phyloP scores from a whole-genome alignment of 768 basidiomycete genomes.

The Cubamyces lactineus region DNA sequence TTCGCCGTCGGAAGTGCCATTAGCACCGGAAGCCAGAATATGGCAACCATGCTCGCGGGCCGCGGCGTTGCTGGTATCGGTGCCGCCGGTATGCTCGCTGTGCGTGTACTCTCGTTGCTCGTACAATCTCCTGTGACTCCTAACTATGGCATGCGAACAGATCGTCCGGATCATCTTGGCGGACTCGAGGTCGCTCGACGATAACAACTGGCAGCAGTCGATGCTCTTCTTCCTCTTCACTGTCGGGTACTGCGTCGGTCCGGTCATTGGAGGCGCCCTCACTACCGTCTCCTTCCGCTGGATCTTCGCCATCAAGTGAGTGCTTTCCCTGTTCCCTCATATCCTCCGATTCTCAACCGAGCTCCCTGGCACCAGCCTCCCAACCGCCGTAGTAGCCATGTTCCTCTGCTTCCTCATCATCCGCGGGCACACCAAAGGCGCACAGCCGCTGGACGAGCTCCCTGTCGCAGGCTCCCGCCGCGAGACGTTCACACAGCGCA shows the following conservation, averaged over 20 bases:
- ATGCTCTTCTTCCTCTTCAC: slow-evolving; percentile 48
- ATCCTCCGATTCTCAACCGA: neutral
- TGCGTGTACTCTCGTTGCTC: slow-evolving; percentile 13
- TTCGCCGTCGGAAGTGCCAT: slow-evolving; percentile 52
- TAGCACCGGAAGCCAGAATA: slow-evolving; percentile 50
- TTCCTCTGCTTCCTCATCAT: slow-evolving; percentile 46
- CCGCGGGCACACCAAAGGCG: slow-evolving; percentile 35
- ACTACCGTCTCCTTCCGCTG: slow-evolving; percentile 48
- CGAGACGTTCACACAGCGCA: slow-evolving; percentile 33
- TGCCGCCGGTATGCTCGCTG: slow-evolving; percentile 48
- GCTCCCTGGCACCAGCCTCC: slow-evolving; percentile 39
- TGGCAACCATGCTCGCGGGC: slow-evolving; percentile 49
- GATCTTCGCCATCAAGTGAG: slow-evolving; percentile 61
- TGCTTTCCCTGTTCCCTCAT: neutral
- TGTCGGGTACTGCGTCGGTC: slow-evolving; percentile 47
- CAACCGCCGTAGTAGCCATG: slow-evolving; percentile 41
- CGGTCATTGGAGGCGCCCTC: slow-evolving; percentile 48
- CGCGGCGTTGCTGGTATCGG: slow-evolving; percentile 54
- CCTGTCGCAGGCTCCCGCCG: neutral
- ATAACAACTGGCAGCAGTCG: slow-evolving; percentile 47
- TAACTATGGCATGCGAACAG: slow-evolving; percentile 25
- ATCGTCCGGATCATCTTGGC: slow-evolving; percentile 48
- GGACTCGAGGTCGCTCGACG: slow-evolving; percentile 46
- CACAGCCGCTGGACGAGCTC: slow-evolving; percentile 24
- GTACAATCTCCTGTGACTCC: neutral